Conservation (phyloP, 2,329 filamentous ascomycete genomes). For the Penicillium polonicum region DNA sequence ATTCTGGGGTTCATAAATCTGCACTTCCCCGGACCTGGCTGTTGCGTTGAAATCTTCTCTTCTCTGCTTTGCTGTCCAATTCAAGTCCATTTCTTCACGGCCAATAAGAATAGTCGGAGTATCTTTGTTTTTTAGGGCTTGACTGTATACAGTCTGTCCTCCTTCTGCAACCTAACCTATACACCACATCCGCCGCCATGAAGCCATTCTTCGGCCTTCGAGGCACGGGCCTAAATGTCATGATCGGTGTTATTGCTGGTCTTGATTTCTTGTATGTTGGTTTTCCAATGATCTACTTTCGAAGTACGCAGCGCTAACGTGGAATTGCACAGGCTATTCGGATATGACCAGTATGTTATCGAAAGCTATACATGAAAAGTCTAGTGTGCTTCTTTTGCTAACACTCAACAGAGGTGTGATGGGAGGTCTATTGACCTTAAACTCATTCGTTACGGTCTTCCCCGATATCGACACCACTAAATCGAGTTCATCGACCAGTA, state of each 20-base stretch:
- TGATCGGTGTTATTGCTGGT: slow-evolving; percentile 69
- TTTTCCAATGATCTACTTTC: neutral
- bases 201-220: slow-evolving; percentile 62
- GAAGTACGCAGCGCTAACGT: neutral
- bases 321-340: slow-evolving; percentile 44
- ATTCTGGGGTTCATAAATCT: slow-evolving; percentile 16
- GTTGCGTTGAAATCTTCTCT: slow-evolving; percentile 2
- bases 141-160: slow-evolving; percentile 4
- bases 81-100: neutral
- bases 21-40: slow-evolving; percentile 10
- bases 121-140: slow-evolving; percentile 6
- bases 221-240: slow-evolving; percentile 65
- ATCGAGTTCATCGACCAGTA: slow-evolving; percentile 27
- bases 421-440: slow-evolving; percentile 70
- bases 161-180: neutral
- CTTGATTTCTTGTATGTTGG: slow-evolving; percentile 62
- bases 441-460: slow-evolving; percentile 57
- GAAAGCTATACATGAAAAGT: neutral
- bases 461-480: slow-evolving; percentile 53
- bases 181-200: slow-evolving; percentile 22
- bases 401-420: slow-evolving; percentile 58
- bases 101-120: neutral
- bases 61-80: neutral
- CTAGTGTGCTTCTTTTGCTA: neutral
- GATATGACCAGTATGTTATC: slow-evolving; percentile 62